Evolutionary conservation across 164 flowering plant genomes (phyloP).

Genomic region (Brasenia schreberi): DNA sequence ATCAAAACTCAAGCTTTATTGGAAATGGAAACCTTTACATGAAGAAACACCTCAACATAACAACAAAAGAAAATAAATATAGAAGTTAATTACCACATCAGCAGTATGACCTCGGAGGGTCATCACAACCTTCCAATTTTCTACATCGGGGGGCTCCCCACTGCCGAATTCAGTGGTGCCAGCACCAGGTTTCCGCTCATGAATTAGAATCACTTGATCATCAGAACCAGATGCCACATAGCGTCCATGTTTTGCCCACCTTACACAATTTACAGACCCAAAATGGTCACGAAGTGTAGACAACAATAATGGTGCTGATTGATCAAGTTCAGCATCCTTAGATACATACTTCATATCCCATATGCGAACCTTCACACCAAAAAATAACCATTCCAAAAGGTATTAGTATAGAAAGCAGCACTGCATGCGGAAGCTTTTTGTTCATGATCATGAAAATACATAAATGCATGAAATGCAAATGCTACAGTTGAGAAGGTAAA

Average conservation of each 20-base stretch:
- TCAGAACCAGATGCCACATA: slow-evolving; percentile 96
- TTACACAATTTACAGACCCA: slow-evolving; percentile 97
- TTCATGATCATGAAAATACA: background rate
- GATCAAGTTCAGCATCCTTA: slow-evolving; percentile 40
- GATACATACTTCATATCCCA: slow-evolving; percentile 84
- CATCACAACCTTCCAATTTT: slow-evolving; percentile 94
- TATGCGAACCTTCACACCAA: slow-evolving; percentile 70
- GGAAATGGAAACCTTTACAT: background rate
- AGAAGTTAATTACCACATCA: slow-evolving; percentile 72
- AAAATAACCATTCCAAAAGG: background rate
- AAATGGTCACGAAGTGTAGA: slow-evolving; percentile 98
- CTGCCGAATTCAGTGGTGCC: slow-evolving; percentile 99
- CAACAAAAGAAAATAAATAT: no score
- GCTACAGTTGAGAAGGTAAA: background rate
- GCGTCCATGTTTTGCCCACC: slow-evolving; percentile 97
- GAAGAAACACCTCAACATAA: background rate
- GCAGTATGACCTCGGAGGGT: slow-evolving; percentile 99
- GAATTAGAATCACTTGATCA: slow-evolving; percentile 87
- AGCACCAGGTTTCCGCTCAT: slow-evolving; percentile 97
- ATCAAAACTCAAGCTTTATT: background rate
- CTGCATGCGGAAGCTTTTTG: no score
- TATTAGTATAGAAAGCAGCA: background rate
- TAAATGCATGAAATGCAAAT: background rate
- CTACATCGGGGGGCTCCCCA: slow-evolving; percentile 98
- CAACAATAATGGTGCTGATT: slow-evolving; percentile 50